Evolutionary conservation across 768 basidiomycete genomes (phyloP).

Genomic region (Russula dissimulans): DNA sequence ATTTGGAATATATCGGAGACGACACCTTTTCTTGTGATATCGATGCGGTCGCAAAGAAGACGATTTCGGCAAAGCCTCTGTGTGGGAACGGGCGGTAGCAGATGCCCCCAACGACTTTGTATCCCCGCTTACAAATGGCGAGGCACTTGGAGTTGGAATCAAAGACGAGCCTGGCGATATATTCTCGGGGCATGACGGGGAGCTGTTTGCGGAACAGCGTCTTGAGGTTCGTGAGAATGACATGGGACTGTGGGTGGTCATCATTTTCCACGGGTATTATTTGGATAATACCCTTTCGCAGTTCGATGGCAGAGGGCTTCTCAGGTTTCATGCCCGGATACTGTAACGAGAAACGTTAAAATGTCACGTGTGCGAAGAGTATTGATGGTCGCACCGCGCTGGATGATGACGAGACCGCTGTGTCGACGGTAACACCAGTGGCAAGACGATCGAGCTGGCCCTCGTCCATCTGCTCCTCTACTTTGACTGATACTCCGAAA

Average conservation of each 20-base stretch:
- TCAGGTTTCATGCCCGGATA: conserved; percentile 54
- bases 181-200: conserved; percentile 98
- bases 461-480: conserved; percentile 76
- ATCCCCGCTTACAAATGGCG: conserved; percentile 90
- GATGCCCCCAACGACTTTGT: conserved; percentile 95
- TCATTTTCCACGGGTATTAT: conserved; percentile 84
- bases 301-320: conserved; percentile 71
- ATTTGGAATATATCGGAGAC: conserved; percentile 15
- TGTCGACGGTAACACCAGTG: conserved; percentile 73
- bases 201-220: conserved; percentile 95
- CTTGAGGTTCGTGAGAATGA: conserved; percentile 91
- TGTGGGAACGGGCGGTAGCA: conserved; percentile 95
- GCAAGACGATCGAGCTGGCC: conserved; percentile 66
- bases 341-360: conserved; percentile 6
- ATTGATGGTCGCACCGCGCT: conserved; percentile 32
- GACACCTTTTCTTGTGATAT: conserved; percentile 93
- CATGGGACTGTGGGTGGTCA: conserved; percentile 57
- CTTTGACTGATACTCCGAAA: conserved; percentile 46
- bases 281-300: conserved; percentile 74
- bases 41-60: conserved; percentile 95
- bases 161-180: conserved; percentile 91
- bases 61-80: conserved; percentile 93
- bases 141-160: conserved; percentile 88
- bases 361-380: not conserved
- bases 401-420: conserved; percentile 37